Percentiles rank a stretch among this genome's conserved stretches.
Conservation (phyloP, 345 rosid species). For the Odontarrhena argentea region DNA sequence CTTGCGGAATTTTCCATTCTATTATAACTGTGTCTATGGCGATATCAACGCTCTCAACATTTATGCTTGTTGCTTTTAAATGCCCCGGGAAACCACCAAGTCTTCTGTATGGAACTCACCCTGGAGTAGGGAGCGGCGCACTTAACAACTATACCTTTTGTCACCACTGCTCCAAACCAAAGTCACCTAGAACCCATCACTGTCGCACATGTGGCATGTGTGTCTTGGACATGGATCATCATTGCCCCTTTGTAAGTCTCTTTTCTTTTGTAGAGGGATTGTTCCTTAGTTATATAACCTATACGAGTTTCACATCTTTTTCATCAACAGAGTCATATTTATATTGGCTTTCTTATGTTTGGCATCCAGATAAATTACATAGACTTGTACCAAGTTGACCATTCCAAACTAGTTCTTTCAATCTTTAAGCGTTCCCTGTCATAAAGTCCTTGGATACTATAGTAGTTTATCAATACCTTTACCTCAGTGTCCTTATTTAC, state of each 20-base stretch:
- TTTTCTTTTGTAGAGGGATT: neutral
- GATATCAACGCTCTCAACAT: constrained; percentile 59
- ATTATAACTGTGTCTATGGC: constrained; percentile 49
- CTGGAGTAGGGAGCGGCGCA: constrained; percentile 69
- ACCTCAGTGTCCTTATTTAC: constrained; percentile 7
- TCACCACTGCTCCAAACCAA: constrained; percentile 70
- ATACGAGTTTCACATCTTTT: neutral
- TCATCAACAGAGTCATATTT: neutral
- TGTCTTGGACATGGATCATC: constrained; percentile 96
- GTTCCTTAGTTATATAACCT: constrained; percentile 1
- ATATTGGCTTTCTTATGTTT: constrained; percentile 1
- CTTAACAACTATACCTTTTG: constrained; percentile 84
- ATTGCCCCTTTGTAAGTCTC: constrained; percentile 92
- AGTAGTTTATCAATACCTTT: constrained; percentile 2
- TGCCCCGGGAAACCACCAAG: constrained; percentile 69
- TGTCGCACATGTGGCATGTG: constrained; percentile 91
- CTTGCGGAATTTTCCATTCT: constrained; percentile 57
- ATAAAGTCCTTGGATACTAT: neutral
- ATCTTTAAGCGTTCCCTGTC: neutral
- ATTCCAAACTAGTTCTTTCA: neutral
- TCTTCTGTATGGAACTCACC: constrained; percentile 78
- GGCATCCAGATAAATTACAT: constrained; percentile 6
- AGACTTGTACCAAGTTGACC: constrained; percentile 2
- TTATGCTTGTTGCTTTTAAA: constrained; percentile 67
- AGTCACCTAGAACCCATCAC: constrained; percentile 90